phyloP scores from a whole-genome alignment of 1,284 basidiomycete genomes.

The Trametes hirsuta region DNA sequence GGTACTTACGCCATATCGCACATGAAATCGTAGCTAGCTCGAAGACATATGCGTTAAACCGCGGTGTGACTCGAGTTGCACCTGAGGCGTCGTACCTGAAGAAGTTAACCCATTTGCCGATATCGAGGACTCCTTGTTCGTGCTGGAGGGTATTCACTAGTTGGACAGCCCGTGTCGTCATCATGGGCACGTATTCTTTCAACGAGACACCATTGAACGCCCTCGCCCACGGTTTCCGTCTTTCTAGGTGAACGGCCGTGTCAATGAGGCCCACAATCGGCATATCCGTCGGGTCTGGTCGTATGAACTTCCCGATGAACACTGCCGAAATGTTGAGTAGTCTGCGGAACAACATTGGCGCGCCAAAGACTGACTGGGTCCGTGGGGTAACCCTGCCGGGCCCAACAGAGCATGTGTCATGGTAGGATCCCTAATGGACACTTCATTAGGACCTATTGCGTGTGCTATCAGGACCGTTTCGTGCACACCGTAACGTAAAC shows the following conservation, averaged over 20 bases:
- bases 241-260: constrained; percentile 20
- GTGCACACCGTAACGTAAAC: background rate
- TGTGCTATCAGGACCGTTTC: background rate
- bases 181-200: constrained; percentile 27
- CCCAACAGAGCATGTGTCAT: constrained; percentile 26
- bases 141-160: constrained; percentile 20
- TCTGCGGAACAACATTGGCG: background rate
- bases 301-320: constrained; percentile 23
- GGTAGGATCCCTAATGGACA: constrained; percentile 30
- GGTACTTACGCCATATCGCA: constrained; percentile 30
- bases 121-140: constrained; percentile 21
- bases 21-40: constrained; percentile 29
- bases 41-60: background rate
- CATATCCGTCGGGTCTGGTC: background rate
- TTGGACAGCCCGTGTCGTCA: constrained; percentile 26
- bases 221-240: constrained; percentile 30
- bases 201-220: constrained; percentile 29
- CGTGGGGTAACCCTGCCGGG: constrained; percentile 27
- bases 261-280: constrained; percentile 21
- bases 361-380: constrained; percentile 24
- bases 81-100: constrained; percentile 21
- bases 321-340: constrained; percentile 18
- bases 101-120: constrained; percentile 24
- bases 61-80: background rate
- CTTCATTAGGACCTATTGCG: constrained; percentile 33